phyloP scores from a whole-genome alignment of 2,329 filamentous ascomycete genomes.

The Dichotomopilus funicola region DNA sequence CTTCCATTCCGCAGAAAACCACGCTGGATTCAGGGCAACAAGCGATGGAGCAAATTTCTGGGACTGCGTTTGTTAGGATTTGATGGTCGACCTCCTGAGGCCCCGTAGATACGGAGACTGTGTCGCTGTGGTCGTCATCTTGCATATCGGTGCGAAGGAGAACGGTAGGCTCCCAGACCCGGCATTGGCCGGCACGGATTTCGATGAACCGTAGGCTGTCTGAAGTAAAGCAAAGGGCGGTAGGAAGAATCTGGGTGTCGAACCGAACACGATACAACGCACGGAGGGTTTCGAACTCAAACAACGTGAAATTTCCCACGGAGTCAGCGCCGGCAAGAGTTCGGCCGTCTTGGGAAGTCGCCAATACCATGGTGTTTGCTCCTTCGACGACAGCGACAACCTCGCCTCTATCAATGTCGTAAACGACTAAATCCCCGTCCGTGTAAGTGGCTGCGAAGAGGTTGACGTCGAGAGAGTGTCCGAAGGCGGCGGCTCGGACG shows the following conservation, averaged over 20 bases:
- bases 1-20: conserved; percentile 20
- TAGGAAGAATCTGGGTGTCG: conserved; percentile 2
- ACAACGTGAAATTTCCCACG: conserved; percentile 24
- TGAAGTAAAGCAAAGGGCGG: conserved; percentile 17
- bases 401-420: conserved; percentile 18
- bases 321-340: conserved; percentile 26
- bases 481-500: conserved; percentile 21
- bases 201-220: conserved; percentile 23
- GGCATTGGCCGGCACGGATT: conserved; percentile 19
- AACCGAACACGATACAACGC: conserved; percentile 16
- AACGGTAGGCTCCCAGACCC: conserved; percentile 24
- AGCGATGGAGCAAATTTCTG: conserved; percentile 17
- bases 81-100: conserved; percentile 14
- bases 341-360: conserved; percentile 26
- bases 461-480: conserved; percentile 12
- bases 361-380: conserved; percentile 20
- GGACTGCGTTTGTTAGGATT: background rate
- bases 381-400: background rate
- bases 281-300: conserved; percentile 24
- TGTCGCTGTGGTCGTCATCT: conserved; percentile 18
- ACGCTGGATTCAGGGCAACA: background rate
- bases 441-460: conserved; percentile 25
- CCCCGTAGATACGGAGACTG: conserved; percentile 3
- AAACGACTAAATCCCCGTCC: conserved; percentile 27
- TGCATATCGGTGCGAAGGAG: conserved; percentile 16